Evolutionary conservation across 257 asterid species (phyloP).

Genomic region (Penstemon barbatus): DNA sequence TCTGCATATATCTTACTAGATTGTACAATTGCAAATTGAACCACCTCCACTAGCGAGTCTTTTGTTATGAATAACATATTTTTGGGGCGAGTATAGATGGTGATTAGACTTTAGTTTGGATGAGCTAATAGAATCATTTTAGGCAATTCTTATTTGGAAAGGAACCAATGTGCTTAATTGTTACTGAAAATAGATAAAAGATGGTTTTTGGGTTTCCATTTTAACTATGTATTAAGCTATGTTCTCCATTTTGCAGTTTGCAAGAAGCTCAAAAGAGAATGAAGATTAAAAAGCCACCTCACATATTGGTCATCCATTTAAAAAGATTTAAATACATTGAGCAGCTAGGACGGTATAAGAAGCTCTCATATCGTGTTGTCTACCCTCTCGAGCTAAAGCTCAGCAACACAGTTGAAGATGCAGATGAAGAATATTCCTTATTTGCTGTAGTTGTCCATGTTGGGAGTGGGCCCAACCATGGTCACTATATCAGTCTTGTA

Average conservation of each 20-base stretch:
- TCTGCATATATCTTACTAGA: neutral
- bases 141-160: neutral
- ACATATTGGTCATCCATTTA: slow-evolving; percentile 70
- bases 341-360: slow-evolving; percentile 62
- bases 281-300: slow-evolving; percentile 80
- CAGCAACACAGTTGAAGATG: slow-evolving; percentile 54
- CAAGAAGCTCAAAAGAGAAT: slow-evolving; percentile 88
- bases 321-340: slow-evolving; percentile 87
- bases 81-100: neutral
- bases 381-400: slow-evolving; percentile 78
- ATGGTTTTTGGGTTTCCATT: neutral
- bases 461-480: slow-evolving; percentile 79
- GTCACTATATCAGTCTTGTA: slow-evolving; percentile 78
- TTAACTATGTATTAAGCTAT: neutral
- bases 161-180: neutral
- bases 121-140: neutral
- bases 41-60: neutral
- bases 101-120: neutral
- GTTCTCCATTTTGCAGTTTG: slow-evolving; percentile 50
- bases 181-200: neutral
- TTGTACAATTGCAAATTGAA: slow-evolving; percentile 11
- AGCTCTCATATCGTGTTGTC: slow-evolving; percentile 69
- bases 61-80: neutral
- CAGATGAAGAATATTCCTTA: slow-evolving; percentile 66
- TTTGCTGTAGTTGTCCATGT: slow-evolving; percentile 82